Evolutionary conservation across 139 green algal genomes (phyloP), one percentile per base, ranked within the genome.

Genomic region (Tetraselmis chui): DNA sequence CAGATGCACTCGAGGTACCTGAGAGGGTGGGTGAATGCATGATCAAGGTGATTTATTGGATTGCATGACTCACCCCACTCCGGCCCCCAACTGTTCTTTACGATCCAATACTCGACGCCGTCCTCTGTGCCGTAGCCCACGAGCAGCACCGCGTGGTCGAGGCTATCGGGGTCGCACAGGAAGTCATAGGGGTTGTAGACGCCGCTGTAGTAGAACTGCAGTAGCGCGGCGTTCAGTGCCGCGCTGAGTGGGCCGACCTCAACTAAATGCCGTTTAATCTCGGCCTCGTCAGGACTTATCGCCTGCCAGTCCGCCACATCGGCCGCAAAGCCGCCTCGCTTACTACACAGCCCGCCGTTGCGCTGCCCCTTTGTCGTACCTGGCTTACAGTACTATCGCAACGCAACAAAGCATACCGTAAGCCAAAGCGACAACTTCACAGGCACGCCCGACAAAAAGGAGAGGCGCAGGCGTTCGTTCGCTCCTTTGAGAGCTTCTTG

Each of bases 71-170:
- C 18, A 28, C 77, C 77, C 77, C 77, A 80, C n/a, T 27, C 32
- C 2, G 24, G 29, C 29, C 77, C 77, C 77, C 77, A 80, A 23
- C 29, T 59, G n/a, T 80, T 80, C 77, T 80, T 80, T 29, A 80
- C 32, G n/a, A 80, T 80, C 77, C 77, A 80, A 29, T 80, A 80
- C 28, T 80, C 77, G 22, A 2, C 2, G 2, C 77, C 77, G 24
- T 31, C 77, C 77, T 80, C 77, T 31, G 24, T 23, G 23, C 77
- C 77, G 77, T 80, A 80, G 28, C 77, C 77, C 77, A 32, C 77
- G n/a, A 80, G 22, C 28, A 80, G n/a, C 2, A 80, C 77, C 24
- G 29, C 77, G n/a, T 80, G 77, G 28, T 80, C 77, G 2, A 80
- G 77, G 45, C 45, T 67, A 18, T 67, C 45, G 18, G 45, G 45